Evolutionary conservation across 2,329 filamentous ascomycete species (phyloP).

Genomic region (Remersonia thermophila): DNA sequence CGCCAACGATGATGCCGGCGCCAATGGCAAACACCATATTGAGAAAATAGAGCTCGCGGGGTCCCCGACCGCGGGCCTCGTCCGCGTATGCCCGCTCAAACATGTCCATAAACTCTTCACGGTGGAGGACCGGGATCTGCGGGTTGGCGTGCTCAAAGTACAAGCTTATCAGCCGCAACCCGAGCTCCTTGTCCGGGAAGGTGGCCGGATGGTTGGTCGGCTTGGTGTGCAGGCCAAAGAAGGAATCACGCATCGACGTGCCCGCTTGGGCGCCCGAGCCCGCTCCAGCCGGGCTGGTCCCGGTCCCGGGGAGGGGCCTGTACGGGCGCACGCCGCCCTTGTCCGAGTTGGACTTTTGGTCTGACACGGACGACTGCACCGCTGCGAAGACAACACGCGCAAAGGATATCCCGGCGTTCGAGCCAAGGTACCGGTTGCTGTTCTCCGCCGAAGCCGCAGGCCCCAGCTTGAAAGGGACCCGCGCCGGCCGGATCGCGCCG

Average conservation of each 20-base stretch:
- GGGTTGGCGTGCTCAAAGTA: slow-evolving; percentile 97
- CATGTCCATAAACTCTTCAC: slow-evolving; percentile 77
- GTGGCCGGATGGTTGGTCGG: slow-evolving; percentile 74
- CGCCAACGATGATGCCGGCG: slow-evolving; percentile 75
- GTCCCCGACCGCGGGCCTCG: slow-evolving; percentile 52
- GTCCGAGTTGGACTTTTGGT: slow-evolving; percentile 55
- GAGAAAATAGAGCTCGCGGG: slow-evolving; percentile 79
- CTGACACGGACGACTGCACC: slow-evolving; percentile 59
- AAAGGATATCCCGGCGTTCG: slow-evolving; percentile 85
- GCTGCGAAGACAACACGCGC: slow-evolving; percentile 88
- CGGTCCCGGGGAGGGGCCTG: slow-evolving; percentile 33
- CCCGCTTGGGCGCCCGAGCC: slow-evolving; percentile 46
- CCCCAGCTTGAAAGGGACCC: slow-evolving; percentile 46
- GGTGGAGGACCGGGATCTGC: slow-evolving; percentile 85
- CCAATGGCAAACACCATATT: slow-evolving; percentile 98
- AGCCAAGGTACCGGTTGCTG: slow-evolving; percentile 68
- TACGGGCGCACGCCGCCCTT: slow-evolving; percentile 49
- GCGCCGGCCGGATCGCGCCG: slow-evolving; percentile 48
- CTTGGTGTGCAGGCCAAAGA: slow-evolving; percentile 90
- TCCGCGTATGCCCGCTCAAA: slow-evolving; percentile 70
- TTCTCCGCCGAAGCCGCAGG: slow-evolving; percentile 46
- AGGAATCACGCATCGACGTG: slow-evolving; percentile 85
- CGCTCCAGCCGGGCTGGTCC: slow-evolving; percentile 18
- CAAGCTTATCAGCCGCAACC: slow-evolving; percentile 58
- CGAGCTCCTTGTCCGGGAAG: slow-evolving; percentile 70